A percentile compares a stretch with the other conserved stretches of the same genome.
These are phyloP conservation scores for Penicillium sp. DNA, from an alignment of 2,329 filamentous ascomycete genomes.

Conservation along the genomic window DNA sequence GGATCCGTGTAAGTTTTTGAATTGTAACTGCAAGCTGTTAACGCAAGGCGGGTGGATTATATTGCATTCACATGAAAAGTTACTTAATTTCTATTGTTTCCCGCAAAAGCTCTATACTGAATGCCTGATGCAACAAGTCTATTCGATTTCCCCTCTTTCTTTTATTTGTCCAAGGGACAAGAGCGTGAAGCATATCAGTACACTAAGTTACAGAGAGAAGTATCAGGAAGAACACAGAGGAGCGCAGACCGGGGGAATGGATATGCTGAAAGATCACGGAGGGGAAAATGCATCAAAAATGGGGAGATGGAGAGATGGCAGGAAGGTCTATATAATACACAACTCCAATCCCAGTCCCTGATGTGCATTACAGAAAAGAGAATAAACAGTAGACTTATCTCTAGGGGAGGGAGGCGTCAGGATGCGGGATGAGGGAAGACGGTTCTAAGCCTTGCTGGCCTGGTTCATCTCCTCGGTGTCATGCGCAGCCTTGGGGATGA, in stretches of 20 bases:
- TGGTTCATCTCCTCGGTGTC: conserved; percentile 38
- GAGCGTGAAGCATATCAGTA: conserved; percentile 26
- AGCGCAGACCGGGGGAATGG: conserved; percentile 23
- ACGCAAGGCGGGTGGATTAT: too few relatives aligned
- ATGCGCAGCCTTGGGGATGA: conserved; percentile 52
- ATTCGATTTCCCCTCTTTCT: conserved; percentile 28
- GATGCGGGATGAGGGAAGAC: conserved; percentile 8
- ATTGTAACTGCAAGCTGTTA: too few relatives aligned
- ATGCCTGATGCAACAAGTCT: conserved; percentile 22
- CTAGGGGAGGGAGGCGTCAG: conserved; percentile 8
- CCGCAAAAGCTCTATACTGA: background rate
- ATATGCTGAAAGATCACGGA: conserved; percentile 22
- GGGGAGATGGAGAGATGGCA: conserved; percentile 15
- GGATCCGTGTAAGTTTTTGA: too few relatives aligned
- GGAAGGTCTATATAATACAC: conserved; percentile 27
- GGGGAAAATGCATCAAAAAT: conserved; percentile 13
- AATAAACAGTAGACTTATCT: conserved; percentile 3
- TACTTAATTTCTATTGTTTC: background rate
- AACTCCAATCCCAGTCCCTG: conserved; percentile 15
- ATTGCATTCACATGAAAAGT: background rate
- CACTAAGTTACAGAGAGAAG: conserved; percentile 29
- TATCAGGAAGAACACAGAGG: conserved; percentile 14
- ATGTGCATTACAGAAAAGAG: conserved; percentile 10
- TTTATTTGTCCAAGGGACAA: conserved; percentile 11
- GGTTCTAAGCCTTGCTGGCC: conserved; percentile 19